Evolutionary conservation across 352 stramenopile genomes (phyloP), one percentile per base, ranked within the genome.

Genomic region (Phytopythium boreale): DNA sequence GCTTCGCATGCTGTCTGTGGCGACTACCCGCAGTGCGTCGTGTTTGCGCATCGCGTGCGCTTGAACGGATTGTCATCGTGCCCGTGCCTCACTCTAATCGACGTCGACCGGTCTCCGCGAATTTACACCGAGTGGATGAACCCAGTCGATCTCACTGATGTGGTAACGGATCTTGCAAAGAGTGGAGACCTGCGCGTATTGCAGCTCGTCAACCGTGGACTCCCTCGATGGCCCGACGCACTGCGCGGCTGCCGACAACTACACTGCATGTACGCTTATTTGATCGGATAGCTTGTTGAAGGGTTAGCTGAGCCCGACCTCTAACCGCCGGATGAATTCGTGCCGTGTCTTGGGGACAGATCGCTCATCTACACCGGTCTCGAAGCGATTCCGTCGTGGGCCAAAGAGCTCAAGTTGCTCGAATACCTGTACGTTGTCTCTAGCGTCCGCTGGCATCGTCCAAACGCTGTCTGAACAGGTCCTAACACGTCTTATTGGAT

Each of bases 401-500:
- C 57, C 4, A 71, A 57, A 34, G 44, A 49, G 0, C 75, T 80
- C 62, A 69, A 51, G 27, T 68, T 66, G 3, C 70, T 85, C 8
- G 65, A 82, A 29, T 79, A 74, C n/a, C 19, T 85, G 76, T 85
- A 72, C 29, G 76, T 65, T 4, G 11, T 34, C 34, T 26, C 44
- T 14, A 27, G 47, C 3, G 17, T 12, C 12, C 41, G 27, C 5
- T 49, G 24, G 2, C 55, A 9, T 34, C 22, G 29, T 60, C 34
- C 34, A 34, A 55, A 56, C 36, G 0, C 27, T 17, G n/a, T n/a
- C 34, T 46, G 27, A 24, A 22, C 44, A 24, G 49, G 11, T 20
- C 26, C 19, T 19, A 46, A 27, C 29, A 49, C 20, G 26, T 27
- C 31, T 24, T 29, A 62, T 14, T 10, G 36, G 19, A 56, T 20